Evolutionary conservation across 2,329 filamentous ascomycete species (phyloP), one percentile per base, ranked within the genome.

Genomic region (Scorias spongiosa): DNA sequence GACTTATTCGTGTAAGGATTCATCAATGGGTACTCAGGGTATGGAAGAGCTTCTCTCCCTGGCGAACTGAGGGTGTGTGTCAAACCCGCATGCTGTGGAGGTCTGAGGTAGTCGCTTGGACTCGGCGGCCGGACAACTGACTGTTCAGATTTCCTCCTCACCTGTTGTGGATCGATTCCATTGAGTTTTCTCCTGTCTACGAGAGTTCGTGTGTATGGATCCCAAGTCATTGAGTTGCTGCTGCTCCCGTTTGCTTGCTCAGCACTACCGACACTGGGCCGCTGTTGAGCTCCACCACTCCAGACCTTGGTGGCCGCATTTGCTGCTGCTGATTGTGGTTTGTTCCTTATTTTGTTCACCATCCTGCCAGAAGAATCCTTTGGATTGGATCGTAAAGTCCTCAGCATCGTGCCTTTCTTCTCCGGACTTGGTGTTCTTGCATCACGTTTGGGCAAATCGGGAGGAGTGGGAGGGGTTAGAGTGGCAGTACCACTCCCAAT

Each of bases 221-320:
- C 59, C 59, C 59, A 61, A 6, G 53, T 44, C 17, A 32, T 32
- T 12, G 40, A 29, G 17, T 42, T 28, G 28, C 40, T 42, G 18
- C 15, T 29, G 40, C 18, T 29, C 9, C 18, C 18, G 29, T 41
- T 37, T n/a, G 37, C 14, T 26, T 45, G 46, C 39, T 49, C 47
- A 42, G 50, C 10, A 44, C 42, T 44, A 29, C 46, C 48, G 36
- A 49, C 40, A 42, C 51, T 51, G 20, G 47, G 48, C 41, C 49
- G 43, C 40, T 48, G 52, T n/a, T 20, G 12, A 11, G 38, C 5
- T 20, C 20, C 14, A 20, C 49, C 54, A 52, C 56, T 55, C 75
- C 76, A 81, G n/a, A 76, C 76, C 46, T 78, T 66, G 2, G 75
- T 75, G 2, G 77, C 77, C 2, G 77, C 77, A 52, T 74, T 76